Evolutionary conservation across 2,329 filamentous ascomycete species (phyloP), one percentile per base, ranked within the genome.

Genomic region (Dactylellina haptotyla): DNA sequence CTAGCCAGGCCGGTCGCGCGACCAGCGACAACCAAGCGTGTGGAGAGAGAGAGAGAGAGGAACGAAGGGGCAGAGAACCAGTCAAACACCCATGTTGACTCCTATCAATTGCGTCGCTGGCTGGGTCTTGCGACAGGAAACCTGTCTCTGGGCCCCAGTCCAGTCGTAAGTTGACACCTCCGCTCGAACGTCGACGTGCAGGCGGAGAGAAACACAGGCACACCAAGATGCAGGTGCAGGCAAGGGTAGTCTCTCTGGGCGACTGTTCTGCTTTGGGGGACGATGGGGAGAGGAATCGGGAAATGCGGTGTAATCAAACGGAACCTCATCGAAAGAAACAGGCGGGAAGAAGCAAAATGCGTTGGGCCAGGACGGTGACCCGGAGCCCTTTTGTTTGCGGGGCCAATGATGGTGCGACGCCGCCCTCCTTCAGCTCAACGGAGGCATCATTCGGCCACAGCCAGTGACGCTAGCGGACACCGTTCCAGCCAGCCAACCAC

Each of bases 261-360:
- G 32, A 14, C 32, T 14, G 6, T 34, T 46, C 41, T 18, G 18
- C 18, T 23, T n/a, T 4, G n/a, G 41, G 18, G 18, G 18, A 46
- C n/a, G n/a, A n/a, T n/a, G n/a, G n/a, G n/a, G n/a, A 46, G 18
- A 46, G 18, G 41, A 46, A 46, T 20, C 1, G 5, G 18, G 41
- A 46, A 20, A 16, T n/a, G 58, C 20, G 50, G 41, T 37, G 28
- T 20, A 41, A 34, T 46, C 64, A 46, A 56, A 69, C 56, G 48
- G 64, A 69, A 69, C 48, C 64, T 62, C 64, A 61, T 69, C 64
- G 64, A 69, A 69, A 56, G 46, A 59, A 48, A 43, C 25, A 26
- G 25, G 45, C 57, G 23, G 46, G 30, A 65, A 57, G 28, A 65
- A 65, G 14, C 6, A 54, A 48, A 34, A n/a, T n/a, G n/a, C n/a